Evolutionary conservation across 306 rosid genomes (phyloP).

Genomic region (Senna tora): DNA sequence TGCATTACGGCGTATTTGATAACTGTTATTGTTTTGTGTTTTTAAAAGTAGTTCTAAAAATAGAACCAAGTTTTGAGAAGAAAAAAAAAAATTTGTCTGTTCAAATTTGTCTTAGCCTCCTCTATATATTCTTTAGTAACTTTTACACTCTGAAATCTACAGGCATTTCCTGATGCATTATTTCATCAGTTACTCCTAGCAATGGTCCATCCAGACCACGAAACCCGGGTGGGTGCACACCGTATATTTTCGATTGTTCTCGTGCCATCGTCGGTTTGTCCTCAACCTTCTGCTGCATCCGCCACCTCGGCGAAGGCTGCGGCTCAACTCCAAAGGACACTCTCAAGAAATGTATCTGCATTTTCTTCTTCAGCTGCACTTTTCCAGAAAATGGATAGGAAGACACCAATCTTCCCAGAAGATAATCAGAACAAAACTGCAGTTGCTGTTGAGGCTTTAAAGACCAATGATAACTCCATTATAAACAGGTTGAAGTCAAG

Average conservation of each 20-base stretch:
- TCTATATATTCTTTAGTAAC: slow-evolving; percentile 31
- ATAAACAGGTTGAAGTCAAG: slow-evolving; percentile 65
- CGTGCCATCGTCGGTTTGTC: slow-evolving; percentile 94
- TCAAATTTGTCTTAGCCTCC: too few species aligned
- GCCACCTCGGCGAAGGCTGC: slow-evolving; percentile 43
- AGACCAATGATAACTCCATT: slow-evolving; percentile 51
- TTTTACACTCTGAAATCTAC: slow-evolving; percentile 29
- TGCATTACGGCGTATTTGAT: too few species aligned
- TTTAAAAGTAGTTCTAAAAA: too few species aligned
- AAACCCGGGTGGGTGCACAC: slow-evolving; percentile 94
- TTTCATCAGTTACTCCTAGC: slow-evolving; percentile 90
- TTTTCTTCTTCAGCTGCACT: slow-evolving; percentile 98
- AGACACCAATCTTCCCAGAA: slow-evolving; percentile 52
- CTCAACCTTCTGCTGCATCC: slow-evolving; percentile 48
- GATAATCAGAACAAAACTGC: slow-evolving; percentile 38
- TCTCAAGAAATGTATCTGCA: slow-evolving; percentile 78
- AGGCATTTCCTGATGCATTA: slow-evolving; percentile 97
- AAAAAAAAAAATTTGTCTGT: too few species aligned
- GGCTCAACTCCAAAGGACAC: slow-evolving; percentile 57
- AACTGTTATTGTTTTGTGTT: too few species aligned
- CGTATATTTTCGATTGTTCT: slow-evolving; percentile 93
- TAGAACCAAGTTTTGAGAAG: too few species aligned
- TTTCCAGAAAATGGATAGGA: slow-evolving; percentile 77
- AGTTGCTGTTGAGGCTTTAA: slow-evolving; percentile 24
- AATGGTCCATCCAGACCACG: slow-evolving; percentile 95